Conservation (phyloP, 2,329 filamentous ascomycete genomes). For the Neurospora sp. region DNA sequence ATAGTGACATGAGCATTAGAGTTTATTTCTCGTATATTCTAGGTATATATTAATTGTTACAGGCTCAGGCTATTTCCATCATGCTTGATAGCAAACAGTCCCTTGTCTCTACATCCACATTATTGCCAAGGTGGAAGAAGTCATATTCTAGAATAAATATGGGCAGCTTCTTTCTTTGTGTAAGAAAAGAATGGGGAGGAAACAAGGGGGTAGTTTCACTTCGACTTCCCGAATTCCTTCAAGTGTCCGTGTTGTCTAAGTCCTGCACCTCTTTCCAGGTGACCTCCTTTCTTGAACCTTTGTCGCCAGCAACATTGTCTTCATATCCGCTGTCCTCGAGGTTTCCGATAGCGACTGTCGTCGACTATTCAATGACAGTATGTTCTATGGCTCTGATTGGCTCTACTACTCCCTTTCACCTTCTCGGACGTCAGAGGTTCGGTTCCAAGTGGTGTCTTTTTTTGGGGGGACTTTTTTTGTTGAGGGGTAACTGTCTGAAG, state of each 20-base stretch:
- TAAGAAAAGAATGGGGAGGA: no score
- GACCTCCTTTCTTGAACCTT: neutral
- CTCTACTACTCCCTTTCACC: neutral
- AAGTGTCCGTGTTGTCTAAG: no score
- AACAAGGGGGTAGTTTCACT: no score
- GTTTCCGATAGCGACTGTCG: neutral
- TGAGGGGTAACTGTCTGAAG: no score
- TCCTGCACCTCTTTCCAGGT: no score
- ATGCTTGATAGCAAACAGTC: no score
- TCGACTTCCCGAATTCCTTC: no score
- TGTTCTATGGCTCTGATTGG: neutral
- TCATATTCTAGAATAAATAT: neutral
- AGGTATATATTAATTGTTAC: neutral
- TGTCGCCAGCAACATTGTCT: neutral
- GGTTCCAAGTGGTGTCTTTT: neutral
- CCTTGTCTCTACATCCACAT: neutral
- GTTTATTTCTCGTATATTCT: neutral
- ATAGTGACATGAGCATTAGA: no score
- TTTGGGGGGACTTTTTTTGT: no score
- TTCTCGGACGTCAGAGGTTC: neutral
- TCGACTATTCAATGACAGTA: neutral
- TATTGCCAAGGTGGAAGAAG: neutral
- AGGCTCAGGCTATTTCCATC: no score
- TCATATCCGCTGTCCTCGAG: neutral
- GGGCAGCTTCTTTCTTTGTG: no score